Evolutionary conservation across 2,329 filamentous ascomycete species (phyloP), one percentile per base, ranked within the genome.

Genomic region (Pseudocercospora vitis): DNA sequence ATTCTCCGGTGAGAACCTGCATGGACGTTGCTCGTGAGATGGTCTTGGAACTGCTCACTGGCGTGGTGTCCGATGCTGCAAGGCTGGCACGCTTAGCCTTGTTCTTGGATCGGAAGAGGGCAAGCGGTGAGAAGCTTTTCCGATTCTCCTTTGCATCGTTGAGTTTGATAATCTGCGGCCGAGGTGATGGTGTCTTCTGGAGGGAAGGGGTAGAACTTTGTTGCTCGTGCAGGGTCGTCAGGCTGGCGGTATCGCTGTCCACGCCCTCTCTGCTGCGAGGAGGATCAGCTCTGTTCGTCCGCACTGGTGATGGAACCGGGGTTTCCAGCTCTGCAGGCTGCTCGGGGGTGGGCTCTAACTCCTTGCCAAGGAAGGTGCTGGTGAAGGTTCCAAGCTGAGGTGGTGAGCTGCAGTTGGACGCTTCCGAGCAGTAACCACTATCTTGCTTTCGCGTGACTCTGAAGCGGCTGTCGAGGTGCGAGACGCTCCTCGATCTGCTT

Each of bases 381-480:
- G 18, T 18, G n/a, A 24, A n/a, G 40, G 33, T 16, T 11, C 19
- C 29, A 12, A 16, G 26, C 7, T 45, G 54, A 11, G 44, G 39
- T 21, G 49, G 54, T 21, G 42, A 37, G 12, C 31, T 45, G 26
- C 37, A 48, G n/a, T 44, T 54, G 2, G 66, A 63, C 3, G 57
- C 55, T 48, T 70, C 65, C 6, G 69, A 70, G 28, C 61, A 65
- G 48, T 71, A 71, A 14, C 69, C 68, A 50, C 69, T 71, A 52
- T 71, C 69, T 11, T 53, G 54, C 45, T 67, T 64, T 26, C 46
- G 53, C 14, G 53, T 48, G 40, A 47, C 50, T 45, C n/a, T 40
- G 48, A 32, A 56, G 42, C 35, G 39, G 23, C 12, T 9, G 23
- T 40, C 35, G 12, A n/a, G 24, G 23, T 44, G 29, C 16, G 40